phyloP scores from a whole-genome alignment of 306 rosid genomes.

The Cicer judaicum region DNA sequence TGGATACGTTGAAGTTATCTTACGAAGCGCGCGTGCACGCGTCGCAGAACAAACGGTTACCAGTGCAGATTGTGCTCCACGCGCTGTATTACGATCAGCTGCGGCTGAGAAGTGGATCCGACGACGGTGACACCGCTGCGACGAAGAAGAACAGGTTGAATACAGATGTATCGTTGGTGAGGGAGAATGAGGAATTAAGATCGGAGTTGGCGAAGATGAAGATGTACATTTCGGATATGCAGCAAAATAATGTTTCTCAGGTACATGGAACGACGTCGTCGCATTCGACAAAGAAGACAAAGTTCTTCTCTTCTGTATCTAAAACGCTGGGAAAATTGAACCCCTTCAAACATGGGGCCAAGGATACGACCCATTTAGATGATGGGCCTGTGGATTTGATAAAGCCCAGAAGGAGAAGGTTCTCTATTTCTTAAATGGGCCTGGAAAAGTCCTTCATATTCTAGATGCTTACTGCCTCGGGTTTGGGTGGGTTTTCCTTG shows the following conservation, averaged over 20 bases:
- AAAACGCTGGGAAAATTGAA: constrained; percentile 77
- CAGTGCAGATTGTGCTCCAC: constrained; percentile 83
- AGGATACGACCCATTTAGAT: constrained; percentile 68
- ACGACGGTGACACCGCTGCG: constrained; percentile 35
- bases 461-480: background rate
- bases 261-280: constrained; percentile 47
- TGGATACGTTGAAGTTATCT: constrained; percentile 79
- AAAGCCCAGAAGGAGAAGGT: constrained; percentile 89
- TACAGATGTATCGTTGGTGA: constrained; percentile 68
- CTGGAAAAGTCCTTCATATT: background rate
- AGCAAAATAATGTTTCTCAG: constrained; percentile 43
- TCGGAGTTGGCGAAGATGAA: constrained; percentile 82
- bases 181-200: constrained; percentile 78
- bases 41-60: constrained; percentile 82
- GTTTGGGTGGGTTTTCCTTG: background rate
- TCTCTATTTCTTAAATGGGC: constrained; percentile 66
- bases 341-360: constrained; percentile 78
- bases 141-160: constrained; percentile 56
- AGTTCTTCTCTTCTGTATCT: constrained; percentile 72
- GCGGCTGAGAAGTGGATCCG: constrained; percentile 67
- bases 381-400: constrained; percentile 60
- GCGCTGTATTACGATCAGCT: constrained; percentile 89
- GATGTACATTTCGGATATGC: constrained; percentile 66
- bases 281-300: constrained; percentile 43
- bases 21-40: constrained; percentile 91